Conservation (phyloP, 139 green algal genomes). For the Coelastrella sp. region DNA sequence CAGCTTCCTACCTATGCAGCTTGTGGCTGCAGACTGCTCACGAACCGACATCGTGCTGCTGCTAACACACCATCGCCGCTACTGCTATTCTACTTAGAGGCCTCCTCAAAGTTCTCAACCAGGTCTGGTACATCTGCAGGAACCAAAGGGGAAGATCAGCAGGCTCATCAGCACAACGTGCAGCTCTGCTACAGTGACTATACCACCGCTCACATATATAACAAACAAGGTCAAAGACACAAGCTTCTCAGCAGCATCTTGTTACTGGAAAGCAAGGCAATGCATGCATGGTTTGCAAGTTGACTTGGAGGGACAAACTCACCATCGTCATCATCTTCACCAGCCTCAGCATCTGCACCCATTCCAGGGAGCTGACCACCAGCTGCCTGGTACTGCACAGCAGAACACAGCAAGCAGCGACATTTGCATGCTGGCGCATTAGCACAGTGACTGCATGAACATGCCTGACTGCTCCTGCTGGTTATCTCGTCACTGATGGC, state of each 20-base stretch:
- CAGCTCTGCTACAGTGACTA: background rate
- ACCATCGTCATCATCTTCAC: constrained; percentile 77
- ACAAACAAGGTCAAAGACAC: too few relatives aligned
- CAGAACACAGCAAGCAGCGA: background rate
- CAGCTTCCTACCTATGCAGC: too few relatives aligned
- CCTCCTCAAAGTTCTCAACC: constrained; percentile 92
- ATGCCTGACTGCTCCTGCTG: too few relatives aligned
- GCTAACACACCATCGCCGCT: background rate
- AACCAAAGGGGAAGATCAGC: background rate
- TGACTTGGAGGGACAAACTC: background rate
- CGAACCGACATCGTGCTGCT: too few relatives aligned
- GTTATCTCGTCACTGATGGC: too few relatives aligned
- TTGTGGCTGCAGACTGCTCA: too few relatives aligned
- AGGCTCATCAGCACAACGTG: too few relatives aligned
- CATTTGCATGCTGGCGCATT: background rate
- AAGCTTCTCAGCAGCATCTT: too few relatives aligned
- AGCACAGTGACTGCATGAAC: too few relatives aligned
- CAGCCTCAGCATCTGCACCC: constrained; percentile 53
- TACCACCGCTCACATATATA: background rate
- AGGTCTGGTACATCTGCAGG: constrained; percentile 90
- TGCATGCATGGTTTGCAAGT: background rate
- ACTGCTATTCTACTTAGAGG: constrained; percentile 54
- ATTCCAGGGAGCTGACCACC: constrained; percentile 51
- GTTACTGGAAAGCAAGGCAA: background rate
- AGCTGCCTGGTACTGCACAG: constrained; percentile 45